Evolutionary conservation across 148 eudicot species (phyloP), one percentile per base, ranked within the genome.

Genomic region (Chenopodium album): DNA sequence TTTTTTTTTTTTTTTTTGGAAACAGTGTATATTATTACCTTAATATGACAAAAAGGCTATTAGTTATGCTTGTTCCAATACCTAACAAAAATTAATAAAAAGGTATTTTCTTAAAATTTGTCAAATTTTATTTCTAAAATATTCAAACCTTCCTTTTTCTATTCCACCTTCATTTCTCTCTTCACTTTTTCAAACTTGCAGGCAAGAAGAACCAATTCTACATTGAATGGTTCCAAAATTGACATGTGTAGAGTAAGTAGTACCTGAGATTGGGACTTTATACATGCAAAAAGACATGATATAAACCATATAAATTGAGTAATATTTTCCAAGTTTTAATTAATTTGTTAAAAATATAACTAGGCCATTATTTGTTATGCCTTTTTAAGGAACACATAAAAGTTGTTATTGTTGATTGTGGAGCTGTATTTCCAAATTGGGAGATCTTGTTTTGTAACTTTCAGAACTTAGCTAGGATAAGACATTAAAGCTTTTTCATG

Each of bases 251-350:
- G 8, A 14, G 11, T 63, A 22, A 47, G 68, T 6, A 29, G 29
- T 75, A 73, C 82, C 82, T 80, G 82, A 80, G 82, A 80, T 72
- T 60, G 54, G 19, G 82, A 73, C 71, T 34, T 52, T 54, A 60
- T 22, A 59, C 2, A 56, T 56, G 44, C 32, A 78, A 10, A 47
- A 73, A 47, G 32, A 78, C 66, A 65, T 41, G 32, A 13, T 5
- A 41, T 72, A 1, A 72, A 41, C 44, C 44, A 41, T 41, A 41
- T 5, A 41, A 31, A 31, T 31, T 31, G 32, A 31, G 32, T 37
- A 37, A 37, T 37, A 5, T 41, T 41, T 41, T 5, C 44, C 44
- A 41, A 41, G 44, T 5, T 41, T 41, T 41, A 4, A 41, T 41
- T 0, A 41, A 41, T 41, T 41, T 41, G 44, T 41, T 5, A 41